These are phyloP conservation scores for Podaxis sp. DNA, from an alignment of 768 basidiomycete genomes.

Conservation along the genomic window DNA sequence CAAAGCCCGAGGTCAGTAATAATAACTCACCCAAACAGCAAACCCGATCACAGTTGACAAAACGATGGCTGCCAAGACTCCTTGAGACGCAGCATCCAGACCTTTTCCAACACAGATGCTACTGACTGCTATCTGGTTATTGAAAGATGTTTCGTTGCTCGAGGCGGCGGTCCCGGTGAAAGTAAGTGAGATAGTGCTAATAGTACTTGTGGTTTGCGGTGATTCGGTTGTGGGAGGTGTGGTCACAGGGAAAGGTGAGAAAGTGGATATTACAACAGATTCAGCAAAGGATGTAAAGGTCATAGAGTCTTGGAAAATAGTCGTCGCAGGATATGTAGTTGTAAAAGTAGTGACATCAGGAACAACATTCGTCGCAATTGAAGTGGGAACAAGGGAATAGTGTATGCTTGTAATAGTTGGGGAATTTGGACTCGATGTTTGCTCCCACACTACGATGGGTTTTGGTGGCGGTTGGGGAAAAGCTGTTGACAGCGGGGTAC, in stretches of 20 bases:
- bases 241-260: constrained; percentile 16
- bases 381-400: not conserved
- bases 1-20: not conserved
- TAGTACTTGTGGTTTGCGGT: not conserved
- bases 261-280: constrained; percentile 24
- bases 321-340: constrained; percentile 31
- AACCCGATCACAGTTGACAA: constrained; percentile 57
- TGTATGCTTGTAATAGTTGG: constrained; percentile 1
- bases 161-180: constrained; percentile 19
- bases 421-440: constrained; percentile 3
- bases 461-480: not conserved
- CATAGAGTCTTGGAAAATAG: constrained; percentile 33
- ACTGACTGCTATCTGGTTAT: constrained; percentile 18
- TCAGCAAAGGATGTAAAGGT: constrained; percentile 38
- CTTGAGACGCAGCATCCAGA: constrained; percentile 57
- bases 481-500: not conserved
- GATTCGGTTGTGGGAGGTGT: constrained; percentile 6
- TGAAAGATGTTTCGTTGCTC: constrained; percentile 19
- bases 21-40: constrained; percentile 59
- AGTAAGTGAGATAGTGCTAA: constrained; percentile 16
- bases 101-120: constrained; percentile 62
- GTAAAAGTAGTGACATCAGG: constrained; percentile 20
- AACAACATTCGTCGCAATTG: not conserved
- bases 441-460: constrained; percentile 1
- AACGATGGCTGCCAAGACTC: constrained; percentile 54